Percentiles rank a stretch among this genome's conserved stretches.
Evolutionary conservation across 495 filamentous ascomycete genomes (phyloP).

Genomic region (Penicillium parvum): DNA sequence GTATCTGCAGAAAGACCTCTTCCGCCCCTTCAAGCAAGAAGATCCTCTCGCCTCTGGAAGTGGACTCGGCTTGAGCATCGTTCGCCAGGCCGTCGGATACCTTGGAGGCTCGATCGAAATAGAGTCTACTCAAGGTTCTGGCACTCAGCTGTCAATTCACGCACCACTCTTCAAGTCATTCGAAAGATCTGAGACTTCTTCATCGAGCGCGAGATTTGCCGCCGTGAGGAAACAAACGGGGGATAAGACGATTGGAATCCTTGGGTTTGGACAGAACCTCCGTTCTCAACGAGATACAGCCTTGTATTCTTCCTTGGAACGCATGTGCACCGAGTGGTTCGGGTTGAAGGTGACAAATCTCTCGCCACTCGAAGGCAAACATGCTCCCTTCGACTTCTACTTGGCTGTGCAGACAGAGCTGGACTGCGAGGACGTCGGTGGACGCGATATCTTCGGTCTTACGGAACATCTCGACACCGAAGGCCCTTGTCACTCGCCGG

Average conservation of each 20-base stretch:
- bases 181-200: not conserved
- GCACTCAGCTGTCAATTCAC: slow-evolving; percentile 52
- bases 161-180: slow-evolving; percentile 25
- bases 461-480: not conserved
- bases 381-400: slow-evolving; percentile 18
- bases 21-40: slow-evolving; percentile 68
- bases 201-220: slow-evolving; percentile 4
- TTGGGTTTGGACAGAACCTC: slow-evolving; percentile 19
- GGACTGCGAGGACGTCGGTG: slow-evolving; percentile 10
- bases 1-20: slow-evolving; percentile 54
- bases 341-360: slow-evolving; percentile 11
- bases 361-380: slow-evolving; percentile 4
- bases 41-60: slow-evolving; percentile 60
- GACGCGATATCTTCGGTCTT: slow-evolving; percentile 10
- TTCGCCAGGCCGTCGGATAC: slow-evolving; percentile 24
- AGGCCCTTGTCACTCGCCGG: slow-evolving; percentile 3
- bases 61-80: slow-evolving; percentile 59
- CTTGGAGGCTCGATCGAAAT: slow-evolving; percentile 29
- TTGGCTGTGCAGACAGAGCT: slow-evolving; percentile 23
- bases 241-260: slow-evolving; percentile 16
- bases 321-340: slow-evolving; percentile 24
- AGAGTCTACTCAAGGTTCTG: slow-evolving; percentile 25
- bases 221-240: slow-evolving; percentile 4
- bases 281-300: slow-evolving; percentile 13
- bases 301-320: slow-evolving; percentile 16